A percentile compares a stretch with the other conserved stretches of the same genome.
Evolutionary conservation across 2,329 filamentous ascomycete genomes (phyloP).

Genomic region (Sporothrix variecibatus): DNA sequence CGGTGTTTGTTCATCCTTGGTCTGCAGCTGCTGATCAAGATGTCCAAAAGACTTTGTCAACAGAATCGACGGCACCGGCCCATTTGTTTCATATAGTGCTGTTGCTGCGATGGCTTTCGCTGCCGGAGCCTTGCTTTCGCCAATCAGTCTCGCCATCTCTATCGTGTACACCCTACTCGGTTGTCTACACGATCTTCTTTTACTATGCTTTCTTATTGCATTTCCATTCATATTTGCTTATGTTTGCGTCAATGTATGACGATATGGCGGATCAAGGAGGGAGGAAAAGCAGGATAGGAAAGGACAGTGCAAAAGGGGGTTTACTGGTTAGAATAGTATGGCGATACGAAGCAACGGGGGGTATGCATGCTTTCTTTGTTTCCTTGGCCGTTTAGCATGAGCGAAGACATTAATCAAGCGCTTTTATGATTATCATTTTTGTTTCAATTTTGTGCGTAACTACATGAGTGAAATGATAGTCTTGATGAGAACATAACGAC

Average conservation of each 20-base stretch:
- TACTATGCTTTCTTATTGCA: background rate
- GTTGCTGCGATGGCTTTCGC: background rate
- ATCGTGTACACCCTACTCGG: background rate
- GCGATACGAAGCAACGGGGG: background rate
- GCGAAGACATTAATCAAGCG: background rate
- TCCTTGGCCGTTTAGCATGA: too few species aligned
- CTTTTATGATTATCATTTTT: background rate
- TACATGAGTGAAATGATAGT: background rate
- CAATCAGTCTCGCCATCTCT: background rate
- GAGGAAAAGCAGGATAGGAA: background rate
- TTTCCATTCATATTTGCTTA: conserved; percentile 13
- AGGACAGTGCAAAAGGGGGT: background rate
- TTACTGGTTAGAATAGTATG: background rate
- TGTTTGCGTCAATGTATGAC: background rate
- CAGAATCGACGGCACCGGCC: background rate
- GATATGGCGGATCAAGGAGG: background rate
- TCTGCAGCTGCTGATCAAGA: conserved; percentile 19
- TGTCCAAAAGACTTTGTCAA: background rate
- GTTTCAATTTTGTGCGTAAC: background rate
- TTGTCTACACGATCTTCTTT: background rate
- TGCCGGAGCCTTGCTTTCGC: conserved; percentile 3
- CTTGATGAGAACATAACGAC: background rate
- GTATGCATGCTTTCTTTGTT: too few species aligned
- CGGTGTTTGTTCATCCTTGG: background rate
- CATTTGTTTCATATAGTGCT: background rate